Evolutionary conservation across 139 green algal genomes (phyloP).

Genomic region (Edaphochlamys debaryana): DNA sequence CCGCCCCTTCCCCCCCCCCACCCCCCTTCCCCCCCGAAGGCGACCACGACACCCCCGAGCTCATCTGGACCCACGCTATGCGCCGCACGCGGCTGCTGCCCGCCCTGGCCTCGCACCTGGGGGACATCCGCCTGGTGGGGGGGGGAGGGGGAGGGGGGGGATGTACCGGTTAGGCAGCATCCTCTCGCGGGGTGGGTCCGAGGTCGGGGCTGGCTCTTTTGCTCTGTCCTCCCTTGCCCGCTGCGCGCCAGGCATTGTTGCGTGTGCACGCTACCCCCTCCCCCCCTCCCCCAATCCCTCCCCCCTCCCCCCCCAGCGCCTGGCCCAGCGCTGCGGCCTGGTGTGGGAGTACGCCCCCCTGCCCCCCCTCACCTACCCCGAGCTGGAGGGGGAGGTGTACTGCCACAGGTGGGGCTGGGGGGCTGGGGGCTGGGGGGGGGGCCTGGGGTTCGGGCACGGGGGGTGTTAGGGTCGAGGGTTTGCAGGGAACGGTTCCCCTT

Average conservation of each 20-base stretch:
- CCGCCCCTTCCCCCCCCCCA: background rate
- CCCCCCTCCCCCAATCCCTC: no score
- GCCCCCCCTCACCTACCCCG: slow-evolving; percentile 88
- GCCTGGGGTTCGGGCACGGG: no score
- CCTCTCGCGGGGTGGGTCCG: no score
- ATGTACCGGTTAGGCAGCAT: no score
- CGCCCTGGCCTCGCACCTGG: slow-evolving; percentile 68
- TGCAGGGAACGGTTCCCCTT: no score
- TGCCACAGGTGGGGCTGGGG: slow-evolving; percentile 50
- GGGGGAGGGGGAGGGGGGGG: no score
- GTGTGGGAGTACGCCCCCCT: slow-evolving; percentile 92
- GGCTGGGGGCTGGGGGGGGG: background rate
- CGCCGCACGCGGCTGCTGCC: slow-evolving; percentile 81
- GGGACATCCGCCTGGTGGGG: no score
- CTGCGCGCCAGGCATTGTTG: no score
- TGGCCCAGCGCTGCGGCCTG: slow-evolving; percentile 70
- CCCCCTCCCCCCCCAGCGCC: slow-evolving; percentile 55
- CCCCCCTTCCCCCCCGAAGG: slow-evolving; percentile 33
- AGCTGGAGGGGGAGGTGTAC: slow-evolving; percentile 71
- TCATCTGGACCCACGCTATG: slow-evolving; percentile 95
- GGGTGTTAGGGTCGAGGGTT: no score
- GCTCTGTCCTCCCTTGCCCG: no score
- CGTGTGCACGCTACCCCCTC: no score
- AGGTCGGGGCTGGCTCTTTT: no score
- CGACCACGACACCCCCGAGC: slow-evolving; percentile 91